A percentile compares a stretch with the other conserved stretches of the same genome.
Evolutionary conservation across 106 monocot species (phyloP).

Genomic region (Platanthera zijinensis): DNA sequence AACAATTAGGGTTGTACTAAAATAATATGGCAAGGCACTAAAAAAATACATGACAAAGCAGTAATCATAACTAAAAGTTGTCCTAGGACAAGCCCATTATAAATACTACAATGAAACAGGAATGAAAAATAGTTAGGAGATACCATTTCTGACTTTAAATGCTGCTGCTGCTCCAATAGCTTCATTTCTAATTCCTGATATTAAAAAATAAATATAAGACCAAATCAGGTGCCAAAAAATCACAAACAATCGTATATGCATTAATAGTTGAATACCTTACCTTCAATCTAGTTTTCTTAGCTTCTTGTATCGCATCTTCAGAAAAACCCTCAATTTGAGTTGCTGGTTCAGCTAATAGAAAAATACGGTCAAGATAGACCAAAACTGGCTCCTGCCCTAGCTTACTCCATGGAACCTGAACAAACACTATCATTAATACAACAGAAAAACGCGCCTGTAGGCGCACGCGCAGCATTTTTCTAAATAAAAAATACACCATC

Average conservation of each 20-base stretch:
- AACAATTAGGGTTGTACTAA: not conserved
- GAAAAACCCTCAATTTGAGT: constrained; percentile 74
- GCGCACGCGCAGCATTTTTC: not conserved
- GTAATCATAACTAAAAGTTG: not conserved
- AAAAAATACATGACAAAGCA: not conserved
- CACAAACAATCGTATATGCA: not conserved
- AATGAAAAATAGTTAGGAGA: not conserved
- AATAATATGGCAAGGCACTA: not conserved
- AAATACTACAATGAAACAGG: not conserved
- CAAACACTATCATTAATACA: not conserved
- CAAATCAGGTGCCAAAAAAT: not conserved
- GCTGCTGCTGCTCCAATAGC: constrained; percentile 69
- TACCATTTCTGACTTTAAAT: constrained; percentile 85
- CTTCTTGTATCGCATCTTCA: constrained; percentile 90
- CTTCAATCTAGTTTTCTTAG: constrained; percentile 66
- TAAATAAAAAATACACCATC: not conserved
- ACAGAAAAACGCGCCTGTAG: not conserved
- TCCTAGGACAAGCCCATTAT: not conserved
- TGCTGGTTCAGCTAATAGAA: constrained; percentile 89
- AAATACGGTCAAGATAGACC: constrained; percentile 83
- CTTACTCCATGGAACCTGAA: constrained; percentile 96
- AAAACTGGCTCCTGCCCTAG: constrained; percentile 95
- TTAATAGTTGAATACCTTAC: constrained; percentile 18
- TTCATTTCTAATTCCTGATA: constrained; percentile 75
- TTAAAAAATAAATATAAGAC: constrained; percentile 10